phyloP scores from a whole-genome alignment of 192 early-diverging fungal species.

The Entophlyctis luteolus region DNA sequence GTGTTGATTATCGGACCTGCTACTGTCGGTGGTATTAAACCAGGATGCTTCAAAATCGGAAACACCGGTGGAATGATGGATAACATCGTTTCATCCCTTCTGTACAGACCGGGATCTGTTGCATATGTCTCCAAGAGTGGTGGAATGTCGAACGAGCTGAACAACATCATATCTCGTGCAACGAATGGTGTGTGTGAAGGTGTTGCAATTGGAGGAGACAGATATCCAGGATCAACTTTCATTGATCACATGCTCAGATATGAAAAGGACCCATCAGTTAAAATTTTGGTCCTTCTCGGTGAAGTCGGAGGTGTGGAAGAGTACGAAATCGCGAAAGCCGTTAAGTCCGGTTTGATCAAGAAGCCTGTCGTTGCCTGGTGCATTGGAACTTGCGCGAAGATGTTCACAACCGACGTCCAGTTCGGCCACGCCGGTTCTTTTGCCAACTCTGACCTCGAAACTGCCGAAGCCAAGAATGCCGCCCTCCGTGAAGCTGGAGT shows the following conservation, averaged over 20 bases:
- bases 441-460: conserved; percentile 93
- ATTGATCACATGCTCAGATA: conserved; percentile 96
- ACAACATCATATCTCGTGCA: conserved; percentile 96
- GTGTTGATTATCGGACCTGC: conserved; percentile 95
- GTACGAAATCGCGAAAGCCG: conserved; percentile 88
- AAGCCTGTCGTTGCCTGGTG: conserved; percentile 99
- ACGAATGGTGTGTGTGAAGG: conserved; percentile 98
- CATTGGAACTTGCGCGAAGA: conserved; percentile 98
- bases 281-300: conserved; percentile 92
- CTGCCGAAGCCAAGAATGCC: conserved; percentile 93
- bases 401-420: conserved; percentile 97
- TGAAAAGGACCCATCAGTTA: conserved; percentile 86
- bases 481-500: conserved; percentile 81
- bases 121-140: conserved; percentile 98
- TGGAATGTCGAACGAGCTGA: conserved; percentile 99
- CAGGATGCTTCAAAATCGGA: conserved; percentile 99
- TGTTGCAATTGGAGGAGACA: conserved; percentile 97
- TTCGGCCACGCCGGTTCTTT: conserved; percentile 97
- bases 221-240: conserved; percentile 97
- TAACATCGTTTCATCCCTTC: conserved; percentile 95
- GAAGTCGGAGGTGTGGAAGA: conserved; percentile 99
- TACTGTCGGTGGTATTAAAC: conserved; percentile 98
- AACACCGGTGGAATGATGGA: conserved; percentile 99
- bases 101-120: conserved; percentile 94
- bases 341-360: conserved; percentile 81